Evolutionary conservation across 2,329 filamentous ascomycete species (phyloP), one percentile per base, ranked within the genome.

Genomic region (Ceratocystis alfenasii): DNA sequence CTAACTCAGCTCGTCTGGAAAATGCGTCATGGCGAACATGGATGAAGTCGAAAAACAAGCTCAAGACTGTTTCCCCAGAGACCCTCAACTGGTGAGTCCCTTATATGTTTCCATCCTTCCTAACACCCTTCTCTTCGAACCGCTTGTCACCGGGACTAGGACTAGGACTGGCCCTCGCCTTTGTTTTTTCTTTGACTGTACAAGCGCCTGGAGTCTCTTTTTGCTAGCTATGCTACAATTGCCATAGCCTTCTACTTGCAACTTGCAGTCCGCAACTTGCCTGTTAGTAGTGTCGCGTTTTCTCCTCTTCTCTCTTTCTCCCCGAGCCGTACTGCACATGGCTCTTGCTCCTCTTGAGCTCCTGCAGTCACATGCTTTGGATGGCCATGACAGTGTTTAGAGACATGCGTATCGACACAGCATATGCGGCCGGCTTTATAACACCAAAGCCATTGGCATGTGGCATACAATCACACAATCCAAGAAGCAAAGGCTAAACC

Each of bases 1-100:
- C 84, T 70, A 93, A 96, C 74, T 84, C 88, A 45, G 87, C 86
- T 44, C 82, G 94, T 62, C 76, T 97, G 36, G 94, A 97, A 75
- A 97, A 99, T 75, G 94, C 94, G 2, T 96, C 91, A 0, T 99
- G 94, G 94, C 83, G 94, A 73, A 94, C 91, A 0, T 97, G 94
- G 94, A 88, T 90, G 74, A 97, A 97, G 76, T 82, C 88, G 62
- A 95, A 95, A 76, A 88, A 95, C 74, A 85, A 88, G 50, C 79
- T 97, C 62, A 87, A 85, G 73, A 97, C 93, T 0, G 85, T 97
- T 25, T 91, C 90, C 6, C 91, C 94, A 2, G 92, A 96, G 75
- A 89, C 87, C 1, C 79, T 99, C 66, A 96, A 97, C 76, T 99
- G 94, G 93, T 95, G 76, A 72, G 85, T 80, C 48, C 12, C 22